phyloP scores from a whole-genome alignment of 805 yeast species.

The Candida hungchunana region DNA sequence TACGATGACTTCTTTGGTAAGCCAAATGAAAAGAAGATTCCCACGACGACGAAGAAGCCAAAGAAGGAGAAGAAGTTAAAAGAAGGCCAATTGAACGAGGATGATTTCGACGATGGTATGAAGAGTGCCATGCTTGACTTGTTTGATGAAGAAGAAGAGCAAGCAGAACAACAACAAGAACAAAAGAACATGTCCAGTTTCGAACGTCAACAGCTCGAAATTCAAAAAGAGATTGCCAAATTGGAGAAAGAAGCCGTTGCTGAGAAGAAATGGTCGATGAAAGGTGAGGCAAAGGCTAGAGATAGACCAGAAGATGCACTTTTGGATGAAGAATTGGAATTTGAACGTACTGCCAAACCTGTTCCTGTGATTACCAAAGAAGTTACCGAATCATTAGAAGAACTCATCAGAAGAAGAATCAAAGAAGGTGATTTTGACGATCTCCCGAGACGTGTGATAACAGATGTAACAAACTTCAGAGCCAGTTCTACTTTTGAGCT shows the following conservation, averaged over 20 bases:
- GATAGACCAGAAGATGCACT: constrained; percentile 84
- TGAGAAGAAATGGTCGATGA: constrained; percentile 89
- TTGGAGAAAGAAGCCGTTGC: constrained; percentile 86
- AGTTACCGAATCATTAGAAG: constrained; percentile 82
- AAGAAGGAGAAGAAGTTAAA: constrained; percentile 19
- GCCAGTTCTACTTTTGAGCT: constrained; percentile 56
- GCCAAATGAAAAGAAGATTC: constrained; percentile 17
- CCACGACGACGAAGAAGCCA: constrained; percentile 1
- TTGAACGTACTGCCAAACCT: constrained; percentile 91
- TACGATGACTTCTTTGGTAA: constrained; percentile 57
- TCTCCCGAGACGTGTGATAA: constrained; percentile 64
- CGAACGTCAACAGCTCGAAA: constrained; percentile 75
- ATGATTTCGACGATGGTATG: constrained; percentile 58
- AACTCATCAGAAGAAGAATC: constrained; percentile 80
- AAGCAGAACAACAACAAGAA: constrained; percentile 34
- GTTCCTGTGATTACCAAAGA: constrained; percentile 93
- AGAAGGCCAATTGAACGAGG: constrained; percentile 26
- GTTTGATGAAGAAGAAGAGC: constrained; percentile 39
- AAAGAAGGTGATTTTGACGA: constrained; percentile 77
- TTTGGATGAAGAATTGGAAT: constrained; percentile 76
- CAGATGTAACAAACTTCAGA: constrained; percentile 61
- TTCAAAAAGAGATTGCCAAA: constrained; percentile 71
- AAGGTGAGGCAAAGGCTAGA: constrained; percentile 82
- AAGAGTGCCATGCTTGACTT: constrained; percentile 42
- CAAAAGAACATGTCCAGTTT: constrained; percentile 58